Conservation (phyloP, 805 yeast genomes). For the Lachancea sp. region DNA sequence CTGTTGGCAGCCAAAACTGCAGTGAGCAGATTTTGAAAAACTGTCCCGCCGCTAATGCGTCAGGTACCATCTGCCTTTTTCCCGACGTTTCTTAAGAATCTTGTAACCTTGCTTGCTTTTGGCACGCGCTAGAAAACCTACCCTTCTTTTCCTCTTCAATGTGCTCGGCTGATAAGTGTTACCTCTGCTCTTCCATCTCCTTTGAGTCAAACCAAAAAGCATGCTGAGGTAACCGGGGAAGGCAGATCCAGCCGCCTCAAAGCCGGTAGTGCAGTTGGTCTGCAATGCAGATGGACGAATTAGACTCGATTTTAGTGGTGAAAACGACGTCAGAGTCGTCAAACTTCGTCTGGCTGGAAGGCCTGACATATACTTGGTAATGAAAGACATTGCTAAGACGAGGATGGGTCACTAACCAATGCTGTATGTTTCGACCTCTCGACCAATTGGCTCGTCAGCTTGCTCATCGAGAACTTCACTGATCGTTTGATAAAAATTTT, state of each 20-base stretch:
- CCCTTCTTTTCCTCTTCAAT: slow-evolving; percentile 77
- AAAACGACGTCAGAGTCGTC: slow-evolving; percentile 15
- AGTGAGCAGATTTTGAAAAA: no score
- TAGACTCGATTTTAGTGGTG: slow-evolving; percentile 16
- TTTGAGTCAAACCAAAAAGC: slow-evolving; percentile 19
- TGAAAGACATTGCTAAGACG: slow-evolving; percentile 11
- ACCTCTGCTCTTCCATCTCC: slow-evolving; percentile 84
- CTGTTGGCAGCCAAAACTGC: no score
- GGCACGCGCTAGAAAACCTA: slow-evolving; percentile 85
- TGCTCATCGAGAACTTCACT: no score
- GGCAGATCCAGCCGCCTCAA: slow-evolving; percentile 17
- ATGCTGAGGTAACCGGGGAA: slow-evolving; percentile 2
- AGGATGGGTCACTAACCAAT: background rate
- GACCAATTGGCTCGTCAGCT: no score
- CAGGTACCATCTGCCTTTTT: slow-evolving; percentile 91
- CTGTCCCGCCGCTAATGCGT: slow-evolving; percentile 46
- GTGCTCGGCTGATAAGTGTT: slow-evolving; percentile 93
- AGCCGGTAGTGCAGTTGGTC: slow-evolving; percentile 14
- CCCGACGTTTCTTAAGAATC: slow-evolving; percentile 67
- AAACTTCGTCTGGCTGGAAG: slow-evolving; percentile 13
- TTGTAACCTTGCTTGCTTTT: slow-evolving; percentile 69
- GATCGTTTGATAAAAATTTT: no score
- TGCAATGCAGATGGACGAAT: slow-evolving; percentile 15
- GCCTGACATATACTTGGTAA: slow-evolving; percentile 12
- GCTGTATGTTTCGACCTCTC: background rate